phyloP scores from a whole-genome alignment of 306 rosid genomes.

The Ceratonia siliqua region DNA sequence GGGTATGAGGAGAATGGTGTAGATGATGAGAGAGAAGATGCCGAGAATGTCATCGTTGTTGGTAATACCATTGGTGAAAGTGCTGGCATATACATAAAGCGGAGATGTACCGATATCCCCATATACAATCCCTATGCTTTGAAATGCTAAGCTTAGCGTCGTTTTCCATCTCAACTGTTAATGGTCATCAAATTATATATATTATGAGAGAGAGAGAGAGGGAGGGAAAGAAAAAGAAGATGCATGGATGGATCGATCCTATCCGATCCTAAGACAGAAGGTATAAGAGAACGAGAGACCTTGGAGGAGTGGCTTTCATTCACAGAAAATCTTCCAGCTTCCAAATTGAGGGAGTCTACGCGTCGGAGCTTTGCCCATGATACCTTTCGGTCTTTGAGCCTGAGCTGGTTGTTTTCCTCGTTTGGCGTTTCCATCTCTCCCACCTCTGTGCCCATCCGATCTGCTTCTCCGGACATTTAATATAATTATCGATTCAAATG shows the following conservation, averaged over 20 bases:
- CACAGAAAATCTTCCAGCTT: conserved; percentile 72
- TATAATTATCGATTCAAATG: background rate
- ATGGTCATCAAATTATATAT: background rate
- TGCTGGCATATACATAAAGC: conserved; percentile 63
- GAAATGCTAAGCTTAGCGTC: conserved; percentile 72
- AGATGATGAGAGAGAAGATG: conserved; percentile 71
- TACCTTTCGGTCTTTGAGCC: conserved; percentile 42
- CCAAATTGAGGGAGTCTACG: conserved; percentile 76
- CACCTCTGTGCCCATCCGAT: background rate
- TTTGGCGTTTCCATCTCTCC: conserved; percentile 6
- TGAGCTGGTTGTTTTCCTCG: background rate
- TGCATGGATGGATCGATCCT: no score
- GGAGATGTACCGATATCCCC: conserved; percentile 97
- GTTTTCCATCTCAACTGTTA: conserved; percentile 43
- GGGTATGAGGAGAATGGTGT: conserved; percentile 62
- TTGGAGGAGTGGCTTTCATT: conserved; percentile 17
- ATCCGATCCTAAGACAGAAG: no score
- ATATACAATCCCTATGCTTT: conserved; percentile 77
- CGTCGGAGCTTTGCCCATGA: conserved; percentile 81
- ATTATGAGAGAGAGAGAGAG: background rate
- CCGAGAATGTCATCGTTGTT: conserved; percentile 59
- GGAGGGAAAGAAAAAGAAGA: background rate
- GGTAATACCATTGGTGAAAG: conserved; percentile 39
- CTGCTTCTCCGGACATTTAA: conserved; percentile 33
- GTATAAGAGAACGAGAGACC: conserved; percentile 21